phyloP scores from a whole-genome alignment of 306 rosid species.

The Dalbergia cultrata region DNA sequence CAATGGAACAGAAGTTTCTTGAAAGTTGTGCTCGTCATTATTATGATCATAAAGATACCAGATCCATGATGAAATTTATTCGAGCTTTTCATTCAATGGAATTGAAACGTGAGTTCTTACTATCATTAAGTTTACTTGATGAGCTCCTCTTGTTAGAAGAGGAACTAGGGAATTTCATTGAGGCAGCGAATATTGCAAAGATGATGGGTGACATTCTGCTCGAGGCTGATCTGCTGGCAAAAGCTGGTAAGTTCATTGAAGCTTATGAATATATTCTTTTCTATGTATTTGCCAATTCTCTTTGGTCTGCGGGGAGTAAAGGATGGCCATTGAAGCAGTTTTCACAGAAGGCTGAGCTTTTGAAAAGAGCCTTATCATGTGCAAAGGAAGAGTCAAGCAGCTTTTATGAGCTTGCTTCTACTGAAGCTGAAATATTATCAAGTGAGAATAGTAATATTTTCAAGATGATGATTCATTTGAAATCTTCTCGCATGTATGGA shows the following conservation, averaged over 20 bases:
- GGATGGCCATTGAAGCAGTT: conserved; percentile 79
- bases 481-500: conserved; percentile 46
- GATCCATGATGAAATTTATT: conserved; percentile 78
- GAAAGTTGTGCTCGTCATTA: conserved; percentile 72
- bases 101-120: conserved; percentile 67
- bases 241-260: conserved; percentile 60
- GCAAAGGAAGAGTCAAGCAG: conserved; percentile 53
- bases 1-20: conserved; percentile 65
- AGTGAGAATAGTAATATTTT: conserved; percentile 36
- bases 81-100: conserved; percentile 66
- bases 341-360: conserved; percentile 54
- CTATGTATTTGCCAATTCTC: conserved; percentile 64
- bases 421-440: conserved; percentile 61
- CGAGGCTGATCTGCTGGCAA: conserved; percentile 62
- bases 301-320: conserved; percentile 70
- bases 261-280: conserved; percentile 58
- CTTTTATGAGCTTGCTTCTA: conserved; percentile 53
- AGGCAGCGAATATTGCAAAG: conserved; percentile 69
- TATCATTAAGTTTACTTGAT: conserved; percentile 52
- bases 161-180: conserved; percentile 70
- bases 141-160: conserved; percentile 76
- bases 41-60: conserved; percentile 52
- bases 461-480: conserved; percentile 48
- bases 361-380: conserved; percentile 59
- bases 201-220: conserved; percentile 59